Evolutionary conservation across 345 rosid species (phyloP).

Genomic region (Eucalyptus victrix): DNA sequence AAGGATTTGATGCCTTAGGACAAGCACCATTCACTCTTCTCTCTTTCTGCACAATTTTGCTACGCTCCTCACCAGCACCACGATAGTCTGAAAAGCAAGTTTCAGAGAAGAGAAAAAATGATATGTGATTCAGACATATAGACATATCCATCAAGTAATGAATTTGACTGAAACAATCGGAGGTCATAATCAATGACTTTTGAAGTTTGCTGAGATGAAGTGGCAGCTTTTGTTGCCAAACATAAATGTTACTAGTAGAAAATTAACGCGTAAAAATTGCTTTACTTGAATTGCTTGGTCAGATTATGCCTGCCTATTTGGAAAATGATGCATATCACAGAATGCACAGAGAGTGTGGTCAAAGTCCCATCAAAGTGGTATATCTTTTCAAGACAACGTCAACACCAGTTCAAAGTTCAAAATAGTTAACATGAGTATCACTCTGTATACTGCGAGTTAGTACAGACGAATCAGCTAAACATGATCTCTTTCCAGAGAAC

Average conservation of each 20-base stretch:
- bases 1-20: conserved; percentile 45
- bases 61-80: background rate
- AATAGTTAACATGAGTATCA: background rate
- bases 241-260: background rate
- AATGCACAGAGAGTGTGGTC: background rate
- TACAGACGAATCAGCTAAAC: background rate
- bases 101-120: background rate
- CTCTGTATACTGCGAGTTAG: background rate
- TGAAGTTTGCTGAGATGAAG: background rate
- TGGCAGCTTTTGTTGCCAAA: background rate
- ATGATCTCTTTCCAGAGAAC: background rate
- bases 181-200: background rate
- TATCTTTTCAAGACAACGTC: background rate
- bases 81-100: background rate
- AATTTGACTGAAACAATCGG: background rate
- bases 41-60: background rate
- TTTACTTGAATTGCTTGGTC: background rate
- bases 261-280: background rate
- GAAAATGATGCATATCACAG: background rate
- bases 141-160: background rate
- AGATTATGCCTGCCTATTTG: background rate
- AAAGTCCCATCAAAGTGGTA: background rate
- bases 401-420: background rate
- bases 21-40: conserved; percentile 10
- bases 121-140: background rate